These are phyloP conservation scores for Ascochyta viciae-villosae DNA, from an alignment of 2,329 filamentous ascomycete genomes.

Conservation along the genomic window DNA sequence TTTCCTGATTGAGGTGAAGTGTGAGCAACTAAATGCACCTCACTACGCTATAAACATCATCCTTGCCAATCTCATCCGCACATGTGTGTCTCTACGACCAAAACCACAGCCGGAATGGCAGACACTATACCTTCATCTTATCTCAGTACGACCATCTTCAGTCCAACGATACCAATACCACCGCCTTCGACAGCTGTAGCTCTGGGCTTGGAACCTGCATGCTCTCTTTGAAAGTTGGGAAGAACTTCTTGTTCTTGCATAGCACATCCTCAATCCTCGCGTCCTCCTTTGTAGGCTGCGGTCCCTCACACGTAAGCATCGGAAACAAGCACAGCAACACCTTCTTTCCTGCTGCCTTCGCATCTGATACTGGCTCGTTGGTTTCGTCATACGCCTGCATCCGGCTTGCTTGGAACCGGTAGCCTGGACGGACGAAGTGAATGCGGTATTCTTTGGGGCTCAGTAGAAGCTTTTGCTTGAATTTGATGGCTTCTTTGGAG, in stretches of 20 bases:
- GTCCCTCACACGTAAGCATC: constrained; percentile 6
- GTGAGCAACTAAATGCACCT: too few relatives aligned
- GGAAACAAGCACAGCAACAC: constrained; percentile 22
- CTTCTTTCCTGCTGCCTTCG: neutral
- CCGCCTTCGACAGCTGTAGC: constrained; percentile 5
- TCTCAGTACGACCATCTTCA: neutral
- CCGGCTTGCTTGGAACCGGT: constrained; percentile 9
- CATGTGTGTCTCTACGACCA: too few relatives aligned
- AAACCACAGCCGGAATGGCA: too few relatives aligned
- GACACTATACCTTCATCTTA: too few relatives aligned
- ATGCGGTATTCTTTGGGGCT: constrained; percentile 20
- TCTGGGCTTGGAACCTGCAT: too few relatives aligned
- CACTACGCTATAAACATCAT: too few relatives aligned
- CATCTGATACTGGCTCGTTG: neutral
- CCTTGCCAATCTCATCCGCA: too few relatives aligned
- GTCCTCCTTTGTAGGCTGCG: neutral
- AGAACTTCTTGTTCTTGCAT: constrained; percentile 18
- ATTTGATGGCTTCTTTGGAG: neutral
- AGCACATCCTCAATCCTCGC: constrained; percentile 6
- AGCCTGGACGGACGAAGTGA: constrained; percentile 12
- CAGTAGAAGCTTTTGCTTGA: constrained; percentile 20
- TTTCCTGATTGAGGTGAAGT: too few relatives aligned
- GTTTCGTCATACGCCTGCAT: constrained; percentile 18
- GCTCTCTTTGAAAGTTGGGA: constrained; percentile 14
- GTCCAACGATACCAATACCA: constrained; percentile 9